Conservation (phyloP, 2,329 filamentous ascomycete genomes). For the Colletotrichum euphorbiae region DNA sequence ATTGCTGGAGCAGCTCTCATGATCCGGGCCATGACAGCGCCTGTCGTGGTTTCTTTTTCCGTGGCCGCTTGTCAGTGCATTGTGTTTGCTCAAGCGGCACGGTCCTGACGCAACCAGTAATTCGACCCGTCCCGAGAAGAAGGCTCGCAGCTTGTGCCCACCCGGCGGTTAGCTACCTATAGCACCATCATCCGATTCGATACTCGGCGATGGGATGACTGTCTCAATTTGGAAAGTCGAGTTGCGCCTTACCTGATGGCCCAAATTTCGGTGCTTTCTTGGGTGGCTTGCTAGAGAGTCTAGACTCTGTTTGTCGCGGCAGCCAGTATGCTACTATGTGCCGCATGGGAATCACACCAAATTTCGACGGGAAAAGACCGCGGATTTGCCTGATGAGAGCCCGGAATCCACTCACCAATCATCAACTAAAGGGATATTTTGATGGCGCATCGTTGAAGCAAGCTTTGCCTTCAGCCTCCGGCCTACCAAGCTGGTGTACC, state of each 20-base stretch:
- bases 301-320: neutral
- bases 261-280: neutral
- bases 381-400: conserved; percentile 1
- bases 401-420: neutral
- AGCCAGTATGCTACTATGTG: neutral
- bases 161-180: conserved; percentile 22
- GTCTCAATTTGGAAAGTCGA: conserved; percentile 3
- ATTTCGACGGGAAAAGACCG: neutral
- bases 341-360: neutral
- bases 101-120: conserved; percentile 25
- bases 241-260: neutral
- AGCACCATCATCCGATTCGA: conserved; percentile 21
- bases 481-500: neutral
- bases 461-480: conserved; percentile 1
- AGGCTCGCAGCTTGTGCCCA: conserved; percentile 12
- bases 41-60: neutral
- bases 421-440: neutral
- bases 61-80: conserved; percentile 20
- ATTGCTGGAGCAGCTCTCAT: neutral
- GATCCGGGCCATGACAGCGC: conserved; percentile 6
- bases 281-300: conserved; percentile 4
- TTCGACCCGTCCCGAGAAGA: conserved; percentile 27
- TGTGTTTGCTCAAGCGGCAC: conserved; percentile 13
- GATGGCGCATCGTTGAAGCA: too few species aligned
- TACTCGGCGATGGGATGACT: conserved; percentile 8